Evolutionary conservation across 345 rosid species (phyloP), one percentile per base, ranked within the genome.

Genomic region (Sonneratia caseolaris): DNA sequence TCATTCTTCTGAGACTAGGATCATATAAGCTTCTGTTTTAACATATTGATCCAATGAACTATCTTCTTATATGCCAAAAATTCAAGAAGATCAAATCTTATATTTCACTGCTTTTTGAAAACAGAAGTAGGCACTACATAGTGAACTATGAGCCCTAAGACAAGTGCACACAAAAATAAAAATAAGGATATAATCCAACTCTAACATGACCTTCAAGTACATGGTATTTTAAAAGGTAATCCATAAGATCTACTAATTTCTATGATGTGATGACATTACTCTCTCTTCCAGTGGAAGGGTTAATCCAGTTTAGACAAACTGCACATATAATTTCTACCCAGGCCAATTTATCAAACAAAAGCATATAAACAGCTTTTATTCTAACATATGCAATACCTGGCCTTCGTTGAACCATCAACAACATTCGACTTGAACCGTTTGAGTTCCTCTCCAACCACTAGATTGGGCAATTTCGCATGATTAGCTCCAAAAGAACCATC

Each of bases 401-500:
- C 86, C 80, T 80, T 82, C 18, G 0, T 16, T 51, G 71, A 66
- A 72, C 75, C 68, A 64, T 84, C 86, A 24, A 37, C 38, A 69
- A 87, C 66, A 72, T 76, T 77, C 36, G 67, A 70, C 75, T 73
- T 85, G 66, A 79, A 78, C 68, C 84, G 84, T 75, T 76, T 85
- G 70, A 87, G 76, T 68, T 87, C 91, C 79, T 83, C 86, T 19
- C 75, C 64, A 22, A 80, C 83, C 64, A 73, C 84, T 15, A 80
- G 76, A 66, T 79, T 76, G 65, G 79, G 71, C 65, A 83, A 73
- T 76, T 87, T 87, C 10, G 81, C 51, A 74, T 76, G 80, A 68
- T 79, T 78, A 61, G 83, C 80, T 71, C 86, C 82, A 72, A 78
- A 83, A 72, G 83, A 66, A 74, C 78, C 81, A 42, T 84, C 87